Evolutionary conservation across 2,329 filamentous ascomycete species (phyloP).

Genomic region (Emmonsiellopsis sp.): DNA sequence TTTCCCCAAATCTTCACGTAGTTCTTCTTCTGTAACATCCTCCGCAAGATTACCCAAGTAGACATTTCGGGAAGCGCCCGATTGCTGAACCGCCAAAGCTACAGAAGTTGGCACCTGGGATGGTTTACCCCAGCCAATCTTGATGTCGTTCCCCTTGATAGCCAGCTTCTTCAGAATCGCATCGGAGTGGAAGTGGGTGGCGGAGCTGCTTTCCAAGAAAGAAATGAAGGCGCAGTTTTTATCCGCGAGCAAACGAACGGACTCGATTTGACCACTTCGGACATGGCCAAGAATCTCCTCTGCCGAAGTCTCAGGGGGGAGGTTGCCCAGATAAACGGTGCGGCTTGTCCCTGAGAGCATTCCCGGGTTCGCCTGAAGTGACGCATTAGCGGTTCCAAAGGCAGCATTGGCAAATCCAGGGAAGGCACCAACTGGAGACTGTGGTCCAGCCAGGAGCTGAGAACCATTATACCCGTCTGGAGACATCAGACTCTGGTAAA

Average conservation of each 20-base stretch:
- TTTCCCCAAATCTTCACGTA: constrained; percentile 90
- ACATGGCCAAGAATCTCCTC: constrained; percentile 97
- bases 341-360: constrained; percentile 85
- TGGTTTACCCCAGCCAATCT: constrained; percentile 98
- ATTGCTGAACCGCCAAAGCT: constrained; percentile 94
- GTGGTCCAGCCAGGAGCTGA: constrained; percentile 70
- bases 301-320: constrained; percentile 91
- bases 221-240: constrained; percentile 99
- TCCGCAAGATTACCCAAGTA: constrained; percentile 91
- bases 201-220: constrained; percentile 93
- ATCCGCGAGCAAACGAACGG: constrained; percentile 89
- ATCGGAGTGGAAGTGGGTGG: constrained; percentile 98
- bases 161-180: constrained; percentile 99
- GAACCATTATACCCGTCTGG: constrained; percentile 73
- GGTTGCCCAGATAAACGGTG: constrained; percentile 95
- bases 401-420: constrained; percentile 52
- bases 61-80: constrained; percentile 90
- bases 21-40: constrained; percentile 80
- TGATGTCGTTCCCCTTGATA: constrained; percentile 98
- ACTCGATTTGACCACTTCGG: constrained; percentile 95
- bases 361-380: constrained; percentile 67
- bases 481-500: constrained; percentile 78
- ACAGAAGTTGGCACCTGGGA: constrained; percentile 97
- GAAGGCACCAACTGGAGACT: constrained; percentile 76
- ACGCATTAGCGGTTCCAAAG: constrained; percentile 58